Evolutionary conservation across 2,329 filamentous ascomycete species (phyloP), one percentile per base, ranked within the genome.

Genomic region (Pyricularia pennisetigena): DNA sequence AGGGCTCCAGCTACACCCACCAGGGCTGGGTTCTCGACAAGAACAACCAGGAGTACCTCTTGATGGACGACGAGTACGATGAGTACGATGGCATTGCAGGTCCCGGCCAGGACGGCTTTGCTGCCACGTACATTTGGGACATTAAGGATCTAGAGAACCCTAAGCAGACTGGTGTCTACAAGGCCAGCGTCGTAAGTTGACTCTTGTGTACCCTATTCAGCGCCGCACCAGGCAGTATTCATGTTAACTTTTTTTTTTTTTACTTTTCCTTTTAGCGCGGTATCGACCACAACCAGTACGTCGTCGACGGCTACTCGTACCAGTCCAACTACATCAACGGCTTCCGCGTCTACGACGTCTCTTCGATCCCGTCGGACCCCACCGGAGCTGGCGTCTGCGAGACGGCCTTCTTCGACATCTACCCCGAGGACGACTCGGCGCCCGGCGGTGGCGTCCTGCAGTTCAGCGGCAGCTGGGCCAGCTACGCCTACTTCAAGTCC

Each of bases 1-100:
- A 82, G n/a, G 85, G 85, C 59, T 82, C 82, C n/a, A 74, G 79
- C 20, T 86, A 86, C 77, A 85, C 83, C 1, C 85, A 87, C 74
- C 85, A 87, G 72, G 85, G 85, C 67, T 82, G 81, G 77, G 78
- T 86, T 9, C 78, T 83, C 67, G 79, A 84, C 72, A 72, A 76
- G 9, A 74, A 78, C 66, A 80, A 76, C 75, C 76, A 80, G 61
- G 81, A 81, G 71, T 76, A 75, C 63, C 78, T 85, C 23, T 75
- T 85, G 66, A 72, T 82, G 16, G 83, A 85, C 71, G 83, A 85
- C 71, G 83, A 85, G 73, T 78, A 82, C 28, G 83, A 86, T 72
- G 84, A 86, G 74, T 73, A 76, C 41, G 74, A 81, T n/a, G 77
- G 82, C 35, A 32, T 67, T 26, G n/a, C 20, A n/a, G 66, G 66